Percentiles rank a stretch among this genome's conserved stretches.
These are phyloP conservation scores for Colletotrichum sansevieriae DNA, from an alignment of 2,329 filamentous ascomycete species.

Conservation along the genomic window DNA sequence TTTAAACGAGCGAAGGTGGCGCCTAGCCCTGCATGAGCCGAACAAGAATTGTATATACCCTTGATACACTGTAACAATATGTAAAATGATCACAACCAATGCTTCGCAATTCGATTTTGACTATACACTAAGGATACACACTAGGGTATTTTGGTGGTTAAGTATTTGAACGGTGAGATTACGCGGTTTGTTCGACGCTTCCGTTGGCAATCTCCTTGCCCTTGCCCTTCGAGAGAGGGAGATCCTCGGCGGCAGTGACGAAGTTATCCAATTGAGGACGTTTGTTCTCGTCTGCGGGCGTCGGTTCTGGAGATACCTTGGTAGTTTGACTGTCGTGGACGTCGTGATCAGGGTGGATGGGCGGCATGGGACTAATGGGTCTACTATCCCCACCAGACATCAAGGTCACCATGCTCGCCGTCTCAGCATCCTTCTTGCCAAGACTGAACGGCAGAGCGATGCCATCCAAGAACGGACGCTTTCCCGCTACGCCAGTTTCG, in stretches of 20 bases:
- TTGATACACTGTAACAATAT: conserved; percentile 40
- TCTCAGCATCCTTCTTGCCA: conserved; percentile 68
- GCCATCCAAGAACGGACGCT: conserved; percentile 75
- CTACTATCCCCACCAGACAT: conserved; percentile 57
- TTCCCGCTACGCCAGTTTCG: conserved; percentile 67
- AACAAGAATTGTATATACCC: conserved; percentile 38
- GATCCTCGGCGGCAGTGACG: conserved; percentile 64
- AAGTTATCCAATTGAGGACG: conserved; percentile 66
- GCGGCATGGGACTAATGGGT: conserved; percentile 50
- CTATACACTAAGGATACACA: conserved; percentile 4
- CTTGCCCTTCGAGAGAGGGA: conserved; percentile 47
- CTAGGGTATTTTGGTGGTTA: conserved; percentile 4
- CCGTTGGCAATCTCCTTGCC: conserved; percentile 27
- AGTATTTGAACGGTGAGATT: background rate
- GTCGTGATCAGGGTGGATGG: conserved; percentile 5
- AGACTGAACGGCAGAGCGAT: conserved; percentile 82
- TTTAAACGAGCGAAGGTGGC: background rate
- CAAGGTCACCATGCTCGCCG: conserved; percentile 79
- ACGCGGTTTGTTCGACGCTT: conserved; percentile 9
- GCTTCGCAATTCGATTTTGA: background rate
- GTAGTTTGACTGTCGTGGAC: conserved; percentile 12
- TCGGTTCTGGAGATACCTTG: conserved; percentile 6
- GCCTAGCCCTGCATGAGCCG: background rate
- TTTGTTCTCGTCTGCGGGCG: conserved; percentile 9
- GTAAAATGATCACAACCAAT: conserved; percentile 16